Evolutionary conservation across 768 basidiomycete genomes (phyloP).

Genomic region (Leccinum uliginosum): DNA sequence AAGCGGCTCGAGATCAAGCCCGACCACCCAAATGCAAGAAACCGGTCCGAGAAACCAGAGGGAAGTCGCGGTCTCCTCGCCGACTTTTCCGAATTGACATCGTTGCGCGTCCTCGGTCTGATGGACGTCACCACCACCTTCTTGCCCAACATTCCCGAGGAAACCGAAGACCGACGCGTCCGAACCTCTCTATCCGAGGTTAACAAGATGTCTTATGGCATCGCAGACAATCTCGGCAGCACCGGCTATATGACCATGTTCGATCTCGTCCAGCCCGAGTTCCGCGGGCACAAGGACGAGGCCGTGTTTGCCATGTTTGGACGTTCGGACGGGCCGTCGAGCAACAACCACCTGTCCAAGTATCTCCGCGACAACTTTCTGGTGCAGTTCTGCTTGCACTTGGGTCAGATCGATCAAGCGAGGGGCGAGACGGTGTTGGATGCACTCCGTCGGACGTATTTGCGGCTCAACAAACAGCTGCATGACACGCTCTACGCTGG

Average conservation of each 20-base stretch:
- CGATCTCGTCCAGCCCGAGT: slow-evolving; percentile 87
- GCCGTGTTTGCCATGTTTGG: slow-evolving; percentile 98
- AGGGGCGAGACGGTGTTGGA: slow-evolving; percentile 56
- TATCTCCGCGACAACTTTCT: slow-evolving; percentile 82
- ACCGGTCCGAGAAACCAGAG: slow-evolving; percentile 19
- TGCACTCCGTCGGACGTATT: slow-evolving; percentile 83
- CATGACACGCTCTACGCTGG: slow-evolving; percentile 60
- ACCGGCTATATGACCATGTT: slow-evolving; percentile 82
- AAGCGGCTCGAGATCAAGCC: slow-evolving; percentile 94
- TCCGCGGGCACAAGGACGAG: slow-evolving; percentile 70
- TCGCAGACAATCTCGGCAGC: slow-evolving; percentile 85
- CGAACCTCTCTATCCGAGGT: slow-evolving; percentile 88
- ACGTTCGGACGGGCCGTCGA: slow-evolving; percentile 51
- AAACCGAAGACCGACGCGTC: slow-evolving; percentile 84
- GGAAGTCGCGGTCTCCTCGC: slow-evolving; percentile 47
- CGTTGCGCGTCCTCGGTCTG: slow-evolving; percentile 87
- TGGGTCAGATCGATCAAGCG: slow-evolving; percentile 39
- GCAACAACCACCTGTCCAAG: slow-evolving; percentile 70
- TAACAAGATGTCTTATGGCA: slow-evolving; percentile 92
- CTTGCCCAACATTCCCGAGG: slow-evolving; percentile 68
- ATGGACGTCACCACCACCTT: slow-evolving; percentile 87
- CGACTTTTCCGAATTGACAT: slow-evolving; percentile 82
- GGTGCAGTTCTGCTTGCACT: slow-evolving; percentile 52
- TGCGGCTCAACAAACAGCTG: slow-evolving; percentile 78
- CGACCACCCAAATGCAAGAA: slow-evolving; percentile 38